A percentile compares a stretch with the other conserved stretches of the same genome.
Evolutionary conservation across 306 rosid genomes (phyloP).

Genomic region (Ormosia semicastrata): DNA sequence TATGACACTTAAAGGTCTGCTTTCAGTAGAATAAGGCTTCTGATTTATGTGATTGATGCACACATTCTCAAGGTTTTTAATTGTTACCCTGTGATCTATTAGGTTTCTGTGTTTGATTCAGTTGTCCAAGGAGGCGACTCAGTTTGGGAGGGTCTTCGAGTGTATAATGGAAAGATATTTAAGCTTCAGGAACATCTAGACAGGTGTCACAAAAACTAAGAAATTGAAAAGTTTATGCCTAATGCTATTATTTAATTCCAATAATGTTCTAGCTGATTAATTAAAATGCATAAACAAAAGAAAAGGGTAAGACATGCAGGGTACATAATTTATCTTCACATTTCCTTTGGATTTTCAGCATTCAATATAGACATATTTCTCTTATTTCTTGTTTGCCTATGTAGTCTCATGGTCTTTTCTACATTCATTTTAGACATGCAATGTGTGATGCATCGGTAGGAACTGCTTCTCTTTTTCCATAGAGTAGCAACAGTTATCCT

Average conservation of each 20-base stretch:
- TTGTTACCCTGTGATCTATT: conserved; percentile 25
- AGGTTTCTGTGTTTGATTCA: conserved; percentile 90
- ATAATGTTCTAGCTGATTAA: neutral
- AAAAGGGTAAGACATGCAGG: neutral
- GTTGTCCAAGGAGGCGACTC: conserved; percentile 95
- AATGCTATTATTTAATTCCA: neutral
- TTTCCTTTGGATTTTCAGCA: no score
- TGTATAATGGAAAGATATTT: conserved; percentile 73
- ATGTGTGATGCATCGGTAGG: neutral
- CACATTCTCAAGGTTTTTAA: conserved; percentile 30
- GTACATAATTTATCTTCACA: neutral
- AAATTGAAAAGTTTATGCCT: neutral
- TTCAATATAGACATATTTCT: neutral
- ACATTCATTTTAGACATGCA: neutral
- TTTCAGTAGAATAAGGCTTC: conserved; percentile 5
- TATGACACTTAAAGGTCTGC: neutral
- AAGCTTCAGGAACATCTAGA: conserved; percentile 89
- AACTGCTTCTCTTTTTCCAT: neutral
- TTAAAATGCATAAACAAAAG: neutral
- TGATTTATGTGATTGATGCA: conserved; percentile 2
- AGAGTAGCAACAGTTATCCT: neutral
- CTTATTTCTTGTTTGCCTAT: neutral
- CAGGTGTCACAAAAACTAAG: conserved; percentile 49
- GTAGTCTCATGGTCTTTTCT: neutral
- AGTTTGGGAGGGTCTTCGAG: conserved; percentile 93